phyloP scores from a whole-genome alignment of 352 stramenopile species.

The Globisporangium irregulare region DNA sequence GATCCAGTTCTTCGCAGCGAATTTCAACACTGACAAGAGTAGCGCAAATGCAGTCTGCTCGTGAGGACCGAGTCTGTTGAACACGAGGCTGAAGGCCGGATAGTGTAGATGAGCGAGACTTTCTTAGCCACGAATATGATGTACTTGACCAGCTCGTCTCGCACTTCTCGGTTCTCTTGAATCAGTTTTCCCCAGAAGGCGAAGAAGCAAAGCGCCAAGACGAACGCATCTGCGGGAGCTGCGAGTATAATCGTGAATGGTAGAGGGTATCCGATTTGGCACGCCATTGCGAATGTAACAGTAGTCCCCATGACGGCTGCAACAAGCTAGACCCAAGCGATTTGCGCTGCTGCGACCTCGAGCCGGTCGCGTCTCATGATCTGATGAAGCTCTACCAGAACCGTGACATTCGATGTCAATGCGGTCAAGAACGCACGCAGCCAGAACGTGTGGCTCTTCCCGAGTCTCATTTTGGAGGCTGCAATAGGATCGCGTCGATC shows the following conservation, averaged over 20 bases:
- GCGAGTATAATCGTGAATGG: conserved; percentile 25
- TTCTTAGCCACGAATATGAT: conserved; percentile 7
- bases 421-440: background rate
- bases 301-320: conserved; percentile 2
- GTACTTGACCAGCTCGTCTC: conserved; percentile 11
- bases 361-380: background rate
- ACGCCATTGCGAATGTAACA: background rate
- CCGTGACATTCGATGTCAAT: background rate
- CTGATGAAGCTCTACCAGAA: background rate
- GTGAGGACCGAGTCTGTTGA: conserved; percentile 12
- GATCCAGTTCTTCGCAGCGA: conserved; percentile 12
- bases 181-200: conserved; percentile 7
- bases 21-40: conserved; percentile 28
- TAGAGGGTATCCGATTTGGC: conserved; percentile 27
- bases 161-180: background rate
- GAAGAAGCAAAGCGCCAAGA: conserved; percentile 10
- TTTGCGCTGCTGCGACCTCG: background rate
- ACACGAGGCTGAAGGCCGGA: conserved; percentile 27
- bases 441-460: conserved; percentile 3
- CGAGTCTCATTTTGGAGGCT: background rate
- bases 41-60: conserved; percentile 21
- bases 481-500: background rate
- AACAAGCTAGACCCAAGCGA: background rate
- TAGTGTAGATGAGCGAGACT: conserved; percentile 22
- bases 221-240: background rate